phyloP scores from a whole-genome alignment of 179 eudicot species.

The Patellifolia procumbens region DNA sequence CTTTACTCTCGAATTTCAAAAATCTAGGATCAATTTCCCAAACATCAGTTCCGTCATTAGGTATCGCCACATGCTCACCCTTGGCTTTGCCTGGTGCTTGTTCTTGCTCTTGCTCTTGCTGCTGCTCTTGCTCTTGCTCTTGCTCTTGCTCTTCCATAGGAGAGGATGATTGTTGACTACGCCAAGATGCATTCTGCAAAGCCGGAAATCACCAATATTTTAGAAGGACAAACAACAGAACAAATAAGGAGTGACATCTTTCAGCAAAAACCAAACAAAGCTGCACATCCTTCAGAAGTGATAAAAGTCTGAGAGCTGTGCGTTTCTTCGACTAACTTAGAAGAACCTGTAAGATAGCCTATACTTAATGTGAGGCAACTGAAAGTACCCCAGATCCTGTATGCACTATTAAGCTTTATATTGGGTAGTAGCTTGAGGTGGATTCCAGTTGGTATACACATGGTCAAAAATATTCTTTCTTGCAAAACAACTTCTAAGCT shows the following conservation, averaged over 20 bases:
- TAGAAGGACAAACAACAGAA: background rate
- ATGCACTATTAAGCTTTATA: background rate
- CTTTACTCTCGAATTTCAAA: slow-evolving; percentile 71
- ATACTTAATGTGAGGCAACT: background rate
- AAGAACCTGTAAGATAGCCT: background rate
- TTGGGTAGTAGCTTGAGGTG: background rate
- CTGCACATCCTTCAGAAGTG: background rate
- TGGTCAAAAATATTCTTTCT: background rate
- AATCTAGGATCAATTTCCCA: slow-evolving; percentile 94
- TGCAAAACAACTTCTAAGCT: no score
- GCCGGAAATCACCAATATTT: slow-evolving; percentile 17
- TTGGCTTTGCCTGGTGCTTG: slow-evolving; percentile 41
- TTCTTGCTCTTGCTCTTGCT: no score
- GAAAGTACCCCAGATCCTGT: background rate
- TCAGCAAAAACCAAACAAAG: background rate
- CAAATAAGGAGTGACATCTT: background rate
- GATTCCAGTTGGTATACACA: background rate
- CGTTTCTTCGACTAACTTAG: no score
- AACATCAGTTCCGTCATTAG: slow-evolving; percentile 89
- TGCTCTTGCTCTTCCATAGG: slow-evolving; percentile 50
- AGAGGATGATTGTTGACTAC: slow-evolving; percentile 50
- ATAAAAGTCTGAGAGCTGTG: background rate
- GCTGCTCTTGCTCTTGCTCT: no score
- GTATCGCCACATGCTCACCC: slow-evolving; percentile 64
- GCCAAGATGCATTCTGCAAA: slow-evolving; percentile 72